Base-by-base conservation (phyloP, 306 rosid genomes). In the Sindora glabra region DNA sequence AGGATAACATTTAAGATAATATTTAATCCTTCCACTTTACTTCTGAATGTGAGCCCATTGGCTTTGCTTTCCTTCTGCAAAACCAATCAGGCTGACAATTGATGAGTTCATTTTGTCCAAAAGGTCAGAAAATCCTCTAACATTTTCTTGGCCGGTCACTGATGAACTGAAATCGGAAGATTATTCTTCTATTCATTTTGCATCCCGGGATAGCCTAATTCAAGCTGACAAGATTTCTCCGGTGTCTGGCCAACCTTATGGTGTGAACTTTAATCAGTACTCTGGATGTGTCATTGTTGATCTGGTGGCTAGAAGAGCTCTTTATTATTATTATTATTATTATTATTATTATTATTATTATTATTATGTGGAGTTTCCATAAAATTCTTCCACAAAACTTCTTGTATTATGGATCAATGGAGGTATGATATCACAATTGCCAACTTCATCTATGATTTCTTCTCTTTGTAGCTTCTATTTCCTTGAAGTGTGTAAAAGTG, bases 161-260 rank as follows among this genome's bases (percentile, higher is more conserved):
- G 76, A 62, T 25, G 53, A 34, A 26, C 15, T 13, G 8, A 41
- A 63, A n/a, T n/a, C n/a, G n/a, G n/a, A n/a, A 64, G 8, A 42
- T 33, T 10, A 55, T 40, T 40, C 46, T 50, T 44, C 54, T 46
- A 41, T 62, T 50, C 24, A 34, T 53, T 62, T 40, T 38, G 64
- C 60, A 46, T 12, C 36, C 40, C 79, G 71, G 24, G 68, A 76
- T 21, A 81, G 78, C 1, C 26, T 59, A 24, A 71, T 13, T 48
- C 39, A 54, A 45, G 68, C 63, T 56, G 84, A 85, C 22, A 82
- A 77, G 69, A 74, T 85, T 52, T 53, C 38, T 0, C 32, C 59
- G 68, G 63, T 85, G 80, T 86, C 84, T 11, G 86, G 94, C 49
- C 94, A 82, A 23, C 82, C 86, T 1, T 11, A 55, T 33, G 78